These are phyloP conservation scores for Fusarium buharicum DNA, from an alignment of 2,329 filamentous ascomycete species.

Conservation along the genomic window DNA sequence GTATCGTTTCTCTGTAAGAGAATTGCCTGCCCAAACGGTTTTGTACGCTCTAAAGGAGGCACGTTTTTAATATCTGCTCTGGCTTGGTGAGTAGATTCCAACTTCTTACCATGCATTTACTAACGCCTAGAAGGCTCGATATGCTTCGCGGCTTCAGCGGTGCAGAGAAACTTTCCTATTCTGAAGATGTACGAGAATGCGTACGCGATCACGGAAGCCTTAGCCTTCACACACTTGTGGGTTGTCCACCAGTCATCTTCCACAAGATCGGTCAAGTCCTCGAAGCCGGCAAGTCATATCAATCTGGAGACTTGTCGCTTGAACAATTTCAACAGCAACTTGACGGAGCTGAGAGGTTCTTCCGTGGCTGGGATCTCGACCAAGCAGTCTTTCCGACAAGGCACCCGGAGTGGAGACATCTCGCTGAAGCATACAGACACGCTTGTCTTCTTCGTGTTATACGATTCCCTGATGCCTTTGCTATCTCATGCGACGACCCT, in stretches of 20 bases:
- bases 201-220: slow-evolving; percentile 40
- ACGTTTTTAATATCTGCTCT: slow-evolving; percentile 44
- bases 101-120: fast-evolving
- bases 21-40: slow-evolving; percentile 27
- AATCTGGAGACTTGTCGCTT: slow-evolving; percentile 1
- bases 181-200: slow-evolving; percentile 37
- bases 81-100: slow-evolving; percentile 34
- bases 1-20: slow-evolving; percentile 44
- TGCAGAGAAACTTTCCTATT: slow-evolving; percentile 47
- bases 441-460: slow-evolving; percentile 45
- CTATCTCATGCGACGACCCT: slow-evolving; percentile 37
- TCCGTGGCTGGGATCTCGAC: slow-evolving; percentile 43
- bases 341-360: slow-evolving; percentile 36
- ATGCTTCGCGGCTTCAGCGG: slow-evolving; percentile 47
- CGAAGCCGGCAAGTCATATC: slow-evolving; percentile 34
- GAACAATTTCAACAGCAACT: slow-evolving; percentile 30
- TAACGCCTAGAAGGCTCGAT: slow-evolving; percentile 39
- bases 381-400: slow-evolving; percentile 41
- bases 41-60: slow-evolving; percentile 28
- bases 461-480: slow-evolving; percentile 44
- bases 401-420: slow-evolving; percentile 43
- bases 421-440: slow-evolving; percentile 47
- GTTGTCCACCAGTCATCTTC: slow-evolving; percentile 45
- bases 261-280: slow-evolving; percentile 42
- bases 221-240: slow-evolving; percentile 42